Base-by-base conservation (phyloP, 2,329 filamentous ascomycete genomes). In the Neopestalotiopsis sp. region DNA sequence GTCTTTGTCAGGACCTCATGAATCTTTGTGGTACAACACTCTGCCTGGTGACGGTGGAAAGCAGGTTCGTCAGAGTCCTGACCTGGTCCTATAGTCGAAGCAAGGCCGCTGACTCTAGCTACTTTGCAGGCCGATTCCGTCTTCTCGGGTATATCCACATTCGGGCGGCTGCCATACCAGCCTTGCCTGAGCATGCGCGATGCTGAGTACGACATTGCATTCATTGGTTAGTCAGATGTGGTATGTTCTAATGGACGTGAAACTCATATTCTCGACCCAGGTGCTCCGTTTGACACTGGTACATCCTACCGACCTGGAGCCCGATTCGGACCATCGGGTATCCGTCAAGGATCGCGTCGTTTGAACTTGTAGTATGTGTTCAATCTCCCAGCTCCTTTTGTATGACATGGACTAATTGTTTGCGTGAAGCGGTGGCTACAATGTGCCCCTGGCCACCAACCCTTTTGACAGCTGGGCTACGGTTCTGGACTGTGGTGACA, bases 141-240 rank as follows among this genome's bases (percentile, higher is more conserved):
- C 69, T 97, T 96, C 81, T 95, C 92, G 1, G 94, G 94, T 34
- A 96, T 97, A 76, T 92, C 92, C 1, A 97, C 94, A 7, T 96
- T 96, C 77, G 94, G 93, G 12, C 90, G 93, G 65, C 83, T 96
- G 57, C 90, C 91, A 5, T 96, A 97, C 81, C 88, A 87, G 69
- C 92, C 92, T 3, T 97, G 94, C 78, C 84, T 97, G 4, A 84
- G 88, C n/a, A 90, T 87, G 71, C 86, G 89, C 56, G 86, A 89
- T 32, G 90, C 91, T 72, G 89, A 90, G 75, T 97, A 92, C 74
- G 94, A 97, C 73, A 95, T 97, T 80, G 94, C 94, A 1, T 96
- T 97, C 79, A 88, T 96, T 65, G 93, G 92, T 91, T 79, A 65
- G 82, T 62, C 12, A 67, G 17, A n/a, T 58, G 10, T 62, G 70